A percentile compares a stretch with the other conserved stretches of the same genome.
Conservation (phyloP, 352 stramenopile species). For the Pythium diclinum region DNA sequence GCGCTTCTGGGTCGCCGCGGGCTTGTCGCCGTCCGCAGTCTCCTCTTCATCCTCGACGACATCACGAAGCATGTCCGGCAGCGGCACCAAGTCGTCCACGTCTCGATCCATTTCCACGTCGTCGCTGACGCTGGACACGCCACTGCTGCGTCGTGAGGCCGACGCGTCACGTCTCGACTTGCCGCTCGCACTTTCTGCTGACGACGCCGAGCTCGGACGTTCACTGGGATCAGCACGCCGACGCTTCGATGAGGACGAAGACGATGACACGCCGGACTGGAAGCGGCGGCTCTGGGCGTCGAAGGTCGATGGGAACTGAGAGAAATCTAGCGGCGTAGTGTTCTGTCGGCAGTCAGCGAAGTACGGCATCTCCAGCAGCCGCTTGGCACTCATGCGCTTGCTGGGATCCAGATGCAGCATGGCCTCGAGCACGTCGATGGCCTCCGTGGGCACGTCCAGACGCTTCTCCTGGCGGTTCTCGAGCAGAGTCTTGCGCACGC, state of each 20-base stretch:
- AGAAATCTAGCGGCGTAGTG: slow-evolving; percentile 37
- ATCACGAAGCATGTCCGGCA: slow-evolving; percentile 17
- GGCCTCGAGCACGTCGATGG: slow-evolving; percentile 58
- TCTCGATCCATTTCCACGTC: background rate
- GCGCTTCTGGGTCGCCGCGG: slow-evolving; percentile 34
- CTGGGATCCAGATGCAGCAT: slow-evolving; percentile 77
- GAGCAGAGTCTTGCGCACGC: slow-evolving; percentile 74
- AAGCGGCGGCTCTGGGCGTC: slow-evolving; percentile 57
- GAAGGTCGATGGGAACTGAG: slow-evolving; percentile 44
- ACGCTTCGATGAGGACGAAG: slow-evolving; percentile 16
- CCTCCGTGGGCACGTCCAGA: slow-evolving; percentile 45
- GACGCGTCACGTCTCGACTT: slow-evolving; percentile 6
- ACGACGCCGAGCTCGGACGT: slow-evolving; percentile 18
- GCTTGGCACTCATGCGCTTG: slow-evolving; percentile 46
- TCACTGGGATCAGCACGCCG: slow-evolving; percentile 14
- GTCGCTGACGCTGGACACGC: background rate
- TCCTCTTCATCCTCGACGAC: slow-evolving; percentile 7
- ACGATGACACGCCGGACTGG: slow-evolving; percentile 28
- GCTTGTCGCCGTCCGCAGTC: background rate
- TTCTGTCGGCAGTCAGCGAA: slow-evolving; percentile 45
- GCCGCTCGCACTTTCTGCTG: slow-evolving; percentile 3
- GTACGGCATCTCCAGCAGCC: slow-evolving; percentile 55
- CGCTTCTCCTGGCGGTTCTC: slow-evolving; percentile 50
- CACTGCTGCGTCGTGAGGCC: slow-evolving; percentile 5
- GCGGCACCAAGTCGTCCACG: slow-evolving; percentile 13